These are phyloP conservation scores for Biancaea sappan DNA, from an alignment of 306 rosid genomes.

Conservation along the genomic window DNA sequence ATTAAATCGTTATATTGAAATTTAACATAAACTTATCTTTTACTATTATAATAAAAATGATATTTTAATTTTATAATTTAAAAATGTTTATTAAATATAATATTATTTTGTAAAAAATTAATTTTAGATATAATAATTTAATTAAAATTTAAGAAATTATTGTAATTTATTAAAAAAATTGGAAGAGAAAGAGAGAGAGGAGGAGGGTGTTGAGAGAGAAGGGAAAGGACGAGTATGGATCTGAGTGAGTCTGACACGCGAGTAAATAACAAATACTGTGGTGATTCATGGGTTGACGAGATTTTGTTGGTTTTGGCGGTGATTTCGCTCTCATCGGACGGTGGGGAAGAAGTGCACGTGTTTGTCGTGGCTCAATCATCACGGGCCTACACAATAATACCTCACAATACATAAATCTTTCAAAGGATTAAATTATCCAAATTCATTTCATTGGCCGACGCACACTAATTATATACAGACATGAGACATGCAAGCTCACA, in stretches of 20 bases:
- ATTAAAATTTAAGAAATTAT: too few species aligned
- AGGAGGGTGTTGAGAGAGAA: background rate
- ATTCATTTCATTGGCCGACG: background rate
- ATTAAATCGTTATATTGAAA: too few species aligned
- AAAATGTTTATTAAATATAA: too few species aligned
- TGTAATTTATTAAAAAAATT: too few species aligned
- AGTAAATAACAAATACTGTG: background rate
- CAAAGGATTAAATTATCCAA: background rate
- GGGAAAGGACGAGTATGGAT: background rate
- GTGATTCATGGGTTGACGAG: constrained; percentile 23
- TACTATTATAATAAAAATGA: too few species aligned
- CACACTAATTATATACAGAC: background rate
- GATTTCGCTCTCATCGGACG: constrained; percentile 33
- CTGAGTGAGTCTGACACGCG: background rate
- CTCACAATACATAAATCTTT: background rate
- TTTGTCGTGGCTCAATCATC: background rate
- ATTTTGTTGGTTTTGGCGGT: background rate
- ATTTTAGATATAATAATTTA: too few species aligned
- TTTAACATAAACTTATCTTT: too few species aligned
- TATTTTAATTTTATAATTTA: too few species aligned
- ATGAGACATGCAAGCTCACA: background rate
- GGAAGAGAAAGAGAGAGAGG: background rate
- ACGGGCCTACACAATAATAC: background rate
- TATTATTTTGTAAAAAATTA: too few species aligned
- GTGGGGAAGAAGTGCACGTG: background rate